Evolutionary conservation across 192 early-diverging fungal genomes (phyloP).

Genomic region (Rhizophagus clarus): DNA sequence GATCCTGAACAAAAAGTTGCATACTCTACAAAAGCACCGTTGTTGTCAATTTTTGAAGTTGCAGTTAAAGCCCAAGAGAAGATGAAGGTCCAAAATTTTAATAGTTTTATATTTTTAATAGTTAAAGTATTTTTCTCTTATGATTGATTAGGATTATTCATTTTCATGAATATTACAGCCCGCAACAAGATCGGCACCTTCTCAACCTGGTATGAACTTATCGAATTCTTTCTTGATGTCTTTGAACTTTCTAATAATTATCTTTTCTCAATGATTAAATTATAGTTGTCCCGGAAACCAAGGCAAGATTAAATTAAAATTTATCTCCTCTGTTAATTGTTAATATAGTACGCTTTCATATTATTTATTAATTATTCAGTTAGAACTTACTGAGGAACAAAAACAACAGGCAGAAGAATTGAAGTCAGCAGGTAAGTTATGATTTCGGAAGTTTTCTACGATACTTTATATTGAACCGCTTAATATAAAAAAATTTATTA

Average conservation of each 20-base stretch:
- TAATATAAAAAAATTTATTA: conserved; percentile 25
- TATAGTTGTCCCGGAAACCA: neutral
- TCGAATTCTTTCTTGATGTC: neutral
- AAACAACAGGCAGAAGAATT: conserved; percentile 85
- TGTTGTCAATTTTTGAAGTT: conserved; percentile 88
- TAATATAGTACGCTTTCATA: no score
- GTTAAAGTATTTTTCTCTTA: neutral
- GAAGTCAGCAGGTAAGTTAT: conserved; percentile 63
- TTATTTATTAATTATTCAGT: neutral
- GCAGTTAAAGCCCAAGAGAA: conserved; percentile 85
- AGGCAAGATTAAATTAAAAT: neutral
- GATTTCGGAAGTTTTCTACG: neutral
- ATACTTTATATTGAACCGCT: neutral
- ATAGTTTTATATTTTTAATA: neutral
- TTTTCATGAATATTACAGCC: neutral
- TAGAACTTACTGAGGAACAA: conserved; percentile 58
- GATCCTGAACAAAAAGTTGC: conserved; percentile 65
- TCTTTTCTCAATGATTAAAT: neutral
- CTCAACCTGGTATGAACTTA: neutral
- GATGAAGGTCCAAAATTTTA: conserved; percentile 32
- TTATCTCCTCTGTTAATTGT: no score
- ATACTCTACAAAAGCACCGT: conserved; percentile 82
- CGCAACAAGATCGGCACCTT: neutral
- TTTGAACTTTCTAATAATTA: neutral
- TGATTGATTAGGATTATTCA: neutral